Percentiles rank a stretch among this genome's conserved stretches.
These are phyloP conservation scores for Parsonsia alboflavescens DNA, from an alignment of 257 asterid species.

Conservation along the genomic window DNA sequence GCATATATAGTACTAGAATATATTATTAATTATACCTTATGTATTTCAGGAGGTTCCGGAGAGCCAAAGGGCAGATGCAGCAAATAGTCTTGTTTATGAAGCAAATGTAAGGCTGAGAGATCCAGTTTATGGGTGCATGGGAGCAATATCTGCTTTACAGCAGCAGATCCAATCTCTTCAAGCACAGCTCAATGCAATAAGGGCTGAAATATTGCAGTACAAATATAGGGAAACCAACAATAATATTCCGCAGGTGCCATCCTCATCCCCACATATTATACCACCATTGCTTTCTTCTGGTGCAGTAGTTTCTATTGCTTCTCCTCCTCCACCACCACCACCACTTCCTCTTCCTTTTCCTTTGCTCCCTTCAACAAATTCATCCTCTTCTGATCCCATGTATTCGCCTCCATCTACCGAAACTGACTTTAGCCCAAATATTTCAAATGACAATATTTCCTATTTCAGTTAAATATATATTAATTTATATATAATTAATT, in stretches of 20 bases:
- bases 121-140: conserved; percentile 93
- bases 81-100: conserved; percentile 75
- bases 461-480: conserved; percentile 50
- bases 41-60: conserved; percentile 65
- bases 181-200: conserved; percentile 48
- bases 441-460: conserved; percentile 41
- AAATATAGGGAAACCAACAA: conserved; percentile 35
- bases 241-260: neutral
- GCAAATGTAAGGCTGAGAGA: conserved; percentile 76
- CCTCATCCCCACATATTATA: conserved; percentile 29
- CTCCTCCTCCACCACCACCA: conserved; percentile 26
- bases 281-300: conserved; percentile 38
- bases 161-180: conserved; percentile 59
- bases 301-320: conserved; percentile 36
- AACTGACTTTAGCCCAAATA: conserved; percentile 40
- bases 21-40: neutral
- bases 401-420: conserved; percentile 40
- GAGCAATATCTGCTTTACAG: conserved; percentile 65
- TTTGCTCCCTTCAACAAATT: conserved; percentile 26
- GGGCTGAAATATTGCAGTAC: conserved; percentile 54
- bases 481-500: neutral
- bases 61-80: conserved; percentile 73
- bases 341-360: conserved; percentile 14
- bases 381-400: conserved; percentile 36
- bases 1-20: too few relatives aligned